phyloP scores from a whole-genome alignment of 768 basidiomycete species.

The Artomyces pyxidatus region DNA sequence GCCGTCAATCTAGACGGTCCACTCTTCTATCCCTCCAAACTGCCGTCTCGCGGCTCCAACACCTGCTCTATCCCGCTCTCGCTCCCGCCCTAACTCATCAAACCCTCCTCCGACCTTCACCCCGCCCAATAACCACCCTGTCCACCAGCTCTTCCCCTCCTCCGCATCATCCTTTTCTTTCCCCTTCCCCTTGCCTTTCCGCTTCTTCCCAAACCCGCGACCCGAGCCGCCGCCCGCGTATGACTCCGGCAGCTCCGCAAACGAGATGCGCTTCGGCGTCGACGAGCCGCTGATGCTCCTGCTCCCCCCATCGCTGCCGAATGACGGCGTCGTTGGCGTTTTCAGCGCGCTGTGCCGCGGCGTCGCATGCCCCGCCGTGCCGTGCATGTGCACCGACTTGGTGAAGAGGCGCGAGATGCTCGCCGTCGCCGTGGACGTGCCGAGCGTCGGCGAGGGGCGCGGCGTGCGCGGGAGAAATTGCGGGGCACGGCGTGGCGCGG shows the following conservation, averaged over 20 bases:
- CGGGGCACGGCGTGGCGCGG: slow-evolving; percentile 32
- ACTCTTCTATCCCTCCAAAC: too few relatives aligned
- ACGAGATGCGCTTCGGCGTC: slow-evolving; percentile 74
- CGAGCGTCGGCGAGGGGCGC: slow-evolving; percentile 38
- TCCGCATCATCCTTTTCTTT: slow-evolving; percentile 29
- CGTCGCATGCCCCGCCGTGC: slow-evolving; percentile 54
- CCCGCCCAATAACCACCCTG: too few relatives aligned
- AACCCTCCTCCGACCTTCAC: too few relatives aligned
- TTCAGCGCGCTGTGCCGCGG: slow-evolving; percentile 46
- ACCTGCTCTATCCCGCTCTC: too few relatives aligned
- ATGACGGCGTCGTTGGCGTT: slow-evolving; percentile 24
- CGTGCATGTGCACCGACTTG: slow-evolving; percentile 47
- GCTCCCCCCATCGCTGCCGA: slow-evolving; percentile 26
- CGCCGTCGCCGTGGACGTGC: slow-evolving; percentile 71
- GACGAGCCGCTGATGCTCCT: slow-evolving; percentile 38
- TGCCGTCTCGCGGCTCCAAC: too few relatives aligned
- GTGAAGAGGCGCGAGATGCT: slow-evolving; percentile 73
- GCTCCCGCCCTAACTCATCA: too few relatives aligned
- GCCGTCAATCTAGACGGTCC: too few relatives aligned
- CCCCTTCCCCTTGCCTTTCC: slow-evolving; percentile 23
- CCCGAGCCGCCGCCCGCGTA: slow-evolving; percentile 26
- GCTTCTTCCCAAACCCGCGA: slow-evolving; percentile 12
- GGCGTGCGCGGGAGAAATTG: slow-evolving; percentile 39
- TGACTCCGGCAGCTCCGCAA: slow-evolving; percentile 66
- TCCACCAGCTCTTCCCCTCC: too few relatives aligned